Evolutionary conservation across 495 filamentous ascomycete genomes (phyloP), one percentile per base, ranked within the genome.

Genomic region (Neurospora discreta): DNA sequence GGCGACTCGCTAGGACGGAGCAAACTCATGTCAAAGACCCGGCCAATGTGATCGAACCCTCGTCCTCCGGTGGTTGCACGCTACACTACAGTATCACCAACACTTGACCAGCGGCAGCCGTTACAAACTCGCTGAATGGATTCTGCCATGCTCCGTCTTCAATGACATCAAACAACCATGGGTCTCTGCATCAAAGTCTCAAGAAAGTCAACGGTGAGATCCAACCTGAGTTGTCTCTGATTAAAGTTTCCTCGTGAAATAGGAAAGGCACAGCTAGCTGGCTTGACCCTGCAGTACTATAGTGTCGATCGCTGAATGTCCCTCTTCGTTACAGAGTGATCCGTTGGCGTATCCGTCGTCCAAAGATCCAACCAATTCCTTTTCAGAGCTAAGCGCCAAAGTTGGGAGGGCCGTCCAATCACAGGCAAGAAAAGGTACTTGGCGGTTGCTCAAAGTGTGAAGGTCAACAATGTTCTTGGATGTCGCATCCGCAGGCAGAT

Each of bases 1-100:
- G 74, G 78, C 76, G 77, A 75, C 71, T 77, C 75, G 75, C 78
- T 72, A 68, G 23, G 73, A 70, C 69, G 77, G 73, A 74, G 78
- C 75, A 71, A 73, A 73, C 71, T 67, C 72, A 72, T 70, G 73
- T 71, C 70, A 43, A 70, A 75, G 70, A 75, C 60, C 26, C 71
- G 72, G 72, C 74, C 71, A 75, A 78, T 71, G 39, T 69, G 71
- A 68, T 73, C 33, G 52, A 65, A 65, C 26, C 52, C 52, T 33
- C 15, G 52, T 33, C 52, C 52, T 33, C 52, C 52, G 52, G 52
- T 33, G 26, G 26, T 67, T 71, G 68, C 72, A 71, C 23, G 15
- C 33, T 36, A 36, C 26, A n/a, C n/a, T n/a, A n/a, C n/a, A n/a
- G n/a, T 69, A 74, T 74, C 71, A 69, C 74, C 68, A 68, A 70